Conservation (phyloP, 1,284 basidiomycete genomes). For the Singerocomus inundabilis region DNA sequence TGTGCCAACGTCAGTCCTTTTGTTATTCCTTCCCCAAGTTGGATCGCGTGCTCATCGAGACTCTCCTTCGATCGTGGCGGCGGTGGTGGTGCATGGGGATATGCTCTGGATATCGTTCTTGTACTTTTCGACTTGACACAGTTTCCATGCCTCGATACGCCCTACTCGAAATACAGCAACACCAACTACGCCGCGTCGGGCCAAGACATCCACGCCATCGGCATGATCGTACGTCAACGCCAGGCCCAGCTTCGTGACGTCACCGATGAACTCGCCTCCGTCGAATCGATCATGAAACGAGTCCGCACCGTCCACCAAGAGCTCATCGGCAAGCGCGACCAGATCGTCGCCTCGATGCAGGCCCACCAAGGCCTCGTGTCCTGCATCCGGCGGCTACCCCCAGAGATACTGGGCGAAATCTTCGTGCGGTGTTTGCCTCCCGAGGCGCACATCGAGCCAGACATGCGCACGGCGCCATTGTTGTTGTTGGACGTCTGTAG, state of each 20-base stretch:
- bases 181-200: constrained; percentile 22
- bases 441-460: constrained; percentile 21
- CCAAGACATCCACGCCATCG: constrained; percentile 16
- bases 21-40: no score
- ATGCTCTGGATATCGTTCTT: no score
- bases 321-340: constrained; percentile 16
- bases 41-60: no score
- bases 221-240: constrained; percentile 17
- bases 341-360: constrained; percentile 18
- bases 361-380: constrained; percentile 26
- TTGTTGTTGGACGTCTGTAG: constrained; percentile 23
- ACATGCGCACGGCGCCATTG: constrained; percentile 22
- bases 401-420: constrained; percentile 38
- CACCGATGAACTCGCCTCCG: constrained; percentile 12
- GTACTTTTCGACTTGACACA: background rate
- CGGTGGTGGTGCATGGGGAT: background rate
- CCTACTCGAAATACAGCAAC: constrained; percentile 19
- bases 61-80: background rate
- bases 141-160: constrained; percentile 14
- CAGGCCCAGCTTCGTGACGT: constrained; percentile 21
- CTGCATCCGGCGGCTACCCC: constrained; percentile 33
- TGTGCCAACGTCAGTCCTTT: constrained; percentile 9
- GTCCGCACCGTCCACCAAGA: constrained; percentile 14
- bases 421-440: constrained; percentile 36
- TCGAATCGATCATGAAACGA: constrained; percentile 18